These are phyloP conservation scores for Fusarium mangiferae DNA, from an alignment of 2,329 filamentous ascomycete genomes.

Conservation along the genomic window DNA sequence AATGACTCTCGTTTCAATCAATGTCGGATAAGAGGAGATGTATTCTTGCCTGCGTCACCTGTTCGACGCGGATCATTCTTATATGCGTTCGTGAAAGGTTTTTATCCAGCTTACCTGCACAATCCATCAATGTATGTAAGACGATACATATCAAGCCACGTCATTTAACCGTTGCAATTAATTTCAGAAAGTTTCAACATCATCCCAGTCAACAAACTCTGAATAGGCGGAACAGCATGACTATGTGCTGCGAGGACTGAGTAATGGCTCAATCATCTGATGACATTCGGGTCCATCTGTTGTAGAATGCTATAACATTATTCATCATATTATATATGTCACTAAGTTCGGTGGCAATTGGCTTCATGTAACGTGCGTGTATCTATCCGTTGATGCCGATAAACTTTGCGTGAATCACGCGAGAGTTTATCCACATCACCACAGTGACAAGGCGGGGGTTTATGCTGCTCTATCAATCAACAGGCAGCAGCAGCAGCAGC, in stretches of 20 bases:
- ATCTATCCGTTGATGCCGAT: not conserved
- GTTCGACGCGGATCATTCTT: not conserved
- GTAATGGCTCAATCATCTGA: not conserved
- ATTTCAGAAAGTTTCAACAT: not conserved
- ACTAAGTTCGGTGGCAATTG: not conserved
- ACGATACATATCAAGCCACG: not conserved
- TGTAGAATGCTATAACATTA: no score
- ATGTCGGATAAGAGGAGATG: not conserved
- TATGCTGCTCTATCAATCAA: not conserved
- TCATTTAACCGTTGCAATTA: no score
- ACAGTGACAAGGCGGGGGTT: not conserved
- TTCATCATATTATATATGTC: not conserved
- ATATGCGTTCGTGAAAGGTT: not conserved
- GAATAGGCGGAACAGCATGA: not conserved
- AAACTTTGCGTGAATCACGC: not conserved
- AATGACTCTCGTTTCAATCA: not conserved
- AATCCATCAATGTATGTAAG: no score
- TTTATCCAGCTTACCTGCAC: not conserved
- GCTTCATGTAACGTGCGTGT: not conserved
- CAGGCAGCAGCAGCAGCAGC: not conserved
- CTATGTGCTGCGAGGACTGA: not conserved
- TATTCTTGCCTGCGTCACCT: not conserved
- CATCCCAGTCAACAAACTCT: not conserved
- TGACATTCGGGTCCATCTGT: not conserved
- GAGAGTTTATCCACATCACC: not conserved